A percentile compares a stretch with the other conserved stretches of the same genome.
Evolutionary conservation across 306 rosid species (phyloP).

Genomic region (Benincasa hispida): DNA sequence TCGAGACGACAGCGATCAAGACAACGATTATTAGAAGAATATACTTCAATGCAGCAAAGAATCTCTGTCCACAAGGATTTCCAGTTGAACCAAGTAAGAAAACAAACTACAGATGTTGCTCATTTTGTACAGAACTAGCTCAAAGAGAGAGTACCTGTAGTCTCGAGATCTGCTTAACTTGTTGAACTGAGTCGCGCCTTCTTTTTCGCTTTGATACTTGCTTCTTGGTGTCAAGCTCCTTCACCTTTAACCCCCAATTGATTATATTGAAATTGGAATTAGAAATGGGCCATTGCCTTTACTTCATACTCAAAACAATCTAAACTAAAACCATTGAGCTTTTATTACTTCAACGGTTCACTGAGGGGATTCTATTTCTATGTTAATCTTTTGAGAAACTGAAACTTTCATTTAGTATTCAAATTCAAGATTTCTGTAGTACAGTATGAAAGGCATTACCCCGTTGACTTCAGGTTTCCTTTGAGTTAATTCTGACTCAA

Average conservation of each 20-base stretch:
- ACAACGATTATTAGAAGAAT: slow-evolving; percentile 31
- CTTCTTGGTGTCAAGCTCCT: slow-evolving; percentile 42
- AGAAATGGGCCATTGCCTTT: not conserved
- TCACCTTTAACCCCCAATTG: slow-evolving; percentile 30
- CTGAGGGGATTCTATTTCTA: not conserved
- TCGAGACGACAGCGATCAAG: slow-evolving; percentile 29
- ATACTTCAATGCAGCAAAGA: slow-evolving; percentile 29
- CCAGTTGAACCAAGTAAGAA: not conserved
- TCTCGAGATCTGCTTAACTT: slow-evolving; percentile 37
- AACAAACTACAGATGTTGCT: not conserved
- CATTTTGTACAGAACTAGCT: not conserved
- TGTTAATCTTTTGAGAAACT: not conserved
- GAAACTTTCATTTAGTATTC: not conserved
- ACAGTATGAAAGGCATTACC: slow-evolving; percentile 31
- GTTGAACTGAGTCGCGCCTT: slow-evolving; percentile 38
- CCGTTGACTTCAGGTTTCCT: slow-evolving; percentile 55
- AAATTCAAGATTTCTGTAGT: not conserved
- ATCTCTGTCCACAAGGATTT: slow-evolving; percentile 40
- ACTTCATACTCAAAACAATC: not conserved
- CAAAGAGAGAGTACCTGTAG: slow-evolving; percentile 42
- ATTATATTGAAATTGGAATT: not conserved
- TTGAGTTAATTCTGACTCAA: slow-evolving; percentile 60
- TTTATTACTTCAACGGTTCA: not conserved
- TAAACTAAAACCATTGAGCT: not conserved
- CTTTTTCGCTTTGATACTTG: slow-evolving; percentile 43